These are phyloP conservation scores for Candida glucosophila DNA, from an alignment of 1,139 yeast species.

Conservation along the genomic window DNA sequence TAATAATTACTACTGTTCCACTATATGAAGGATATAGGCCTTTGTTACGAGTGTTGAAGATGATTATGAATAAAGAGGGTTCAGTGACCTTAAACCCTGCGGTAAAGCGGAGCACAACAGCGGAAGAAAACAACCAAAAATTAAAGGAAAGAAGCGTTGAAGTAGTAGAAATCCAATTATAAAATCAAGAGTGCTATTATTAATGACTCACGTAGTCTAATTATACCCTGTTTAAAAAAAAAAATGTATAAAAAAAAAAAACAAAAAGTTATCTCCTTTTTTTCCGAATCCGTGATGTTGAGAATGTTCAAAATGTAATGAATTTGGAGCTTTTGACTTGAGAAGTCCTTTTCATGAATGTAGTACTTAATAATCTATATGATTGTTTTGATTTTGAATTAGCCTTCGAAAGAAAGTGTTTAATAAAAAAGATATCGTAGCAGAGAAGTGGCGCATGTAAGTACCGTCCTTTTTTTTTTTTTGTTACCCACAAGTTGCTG, in stretches of 20 bases:
- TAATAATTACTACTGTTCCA: constrained; percentile 29
- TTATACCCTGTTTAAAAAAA: too few species aligned
- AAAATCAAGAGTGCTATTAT: too few species aligned
- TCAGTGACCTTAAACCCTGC: neutral
- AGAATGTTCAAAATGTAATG: constrained; percentile 4
- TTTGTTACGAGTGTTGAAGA: constrained; percentile 10
- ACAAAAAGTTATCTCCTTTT: constrained; percentile 4
- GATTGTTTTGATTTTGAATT: too few species aligned
- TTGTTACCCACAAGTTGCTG: too few species aligned
- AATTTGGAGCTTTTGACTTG: neutral
- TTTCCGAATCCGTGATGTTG: constrained; percentile 4
- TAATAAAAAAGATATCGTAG: too few species aligned
- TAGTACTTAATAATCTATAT: too few species aligned
- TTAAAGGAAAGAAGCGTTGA: constrained; percentile 8
- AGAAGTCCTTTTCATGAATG: neutral
- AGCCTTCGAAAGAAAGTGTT: too few species aligned
- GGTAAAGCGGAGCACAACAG: neutral
- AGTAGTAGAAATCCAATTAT: constrained; percentile 8
- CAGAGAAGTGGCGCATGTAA: too few species aligned
- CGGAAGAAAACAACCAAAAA: constrained; percentile 2
- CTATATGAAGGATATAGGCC: constrained; percentile 26
- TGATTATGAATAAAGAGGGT: neutral
- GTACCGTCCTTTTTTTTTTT: too few species aligned
- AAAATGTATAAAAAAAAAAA: constrained; percentile 6
- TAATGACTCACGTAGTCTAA: too few species aligned